A percentile compares a stretch with the other conserved stretches of the same genome.
Evolutionary conservation across 768 basidiomycete species (phyloP).

Genomic region (Collybia sp.): DNA sequence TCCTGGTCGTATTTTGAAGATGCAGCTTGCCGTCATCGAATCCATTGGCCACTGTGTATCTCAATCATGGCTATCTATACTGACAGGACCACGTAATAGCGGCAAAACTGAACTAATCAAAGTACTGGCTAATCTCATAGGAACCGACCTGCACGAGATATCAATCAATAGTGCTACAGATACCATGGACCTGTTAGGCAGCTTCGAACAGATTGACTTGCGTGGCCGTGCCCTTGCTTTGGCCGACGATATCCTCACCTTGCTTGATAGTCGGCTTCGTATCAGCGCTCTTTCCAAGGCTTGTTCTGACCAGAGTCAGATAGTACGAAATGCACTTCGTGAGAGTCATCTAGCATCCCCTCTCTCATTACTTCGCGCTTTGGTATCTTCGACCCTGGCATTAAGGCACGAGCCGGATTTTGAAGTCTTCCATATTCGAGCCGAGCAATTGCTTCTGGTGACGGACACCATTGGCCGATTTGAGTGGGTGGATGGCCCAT

Average conservation of each 20-base stretch:
- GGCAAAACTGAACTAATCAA: conserved; percentile 82
- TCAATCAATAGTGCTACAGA: conserved; percentile 85
- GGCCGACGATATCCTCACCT: conserved; percentile 32
- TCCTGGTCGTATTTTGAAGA: conserved; percentile 51
- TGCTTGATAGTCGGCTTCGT: conserved; percentile 35
- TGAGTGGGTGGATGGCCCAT: conserved; percentile 94
- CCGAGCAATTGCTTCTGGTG: conserved; percentile 15
- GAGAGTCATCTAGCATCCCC: background rate
- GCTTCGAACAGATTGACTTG: conserved; percentile 87
- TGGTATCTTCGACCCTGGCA: conserved; percentile 12
- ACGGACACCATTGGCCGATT: conserved; percentile 51
- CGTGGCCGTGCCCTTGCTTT: conserved; percentile 32
- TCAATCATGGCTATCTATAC: conserved; percentile 83
- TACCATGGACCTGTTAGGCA: conserved; percentile 89
- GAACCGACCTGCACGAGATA: conserved; percentile 66
- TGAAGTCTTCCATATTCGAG: conserved; percentile 12
- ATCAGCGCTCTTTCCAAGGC: conserved; percentile 23
- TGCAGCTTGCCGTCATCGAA: conserved; percentile 64
- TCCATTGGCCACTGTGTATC: conserved; percentile 69
- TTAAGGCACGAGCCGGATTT: conserved; percentile 3
- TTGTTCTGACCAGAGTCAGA: conserved; percentile 12
- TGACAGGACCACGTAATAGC: conserved; percentile 66
- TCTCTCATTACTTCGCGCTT: conserved; percentile 1
- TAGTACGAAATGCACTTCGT: conserved; percentile 15
- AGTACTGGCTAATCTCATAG: conserved; percentile 64